Percentiles rank a stretch among this genome's conserved stretches.
phyloP scores from a whole-genome alignment of 1,284 basidiomycete species.

The Apiotrichum sp. region DNA sequence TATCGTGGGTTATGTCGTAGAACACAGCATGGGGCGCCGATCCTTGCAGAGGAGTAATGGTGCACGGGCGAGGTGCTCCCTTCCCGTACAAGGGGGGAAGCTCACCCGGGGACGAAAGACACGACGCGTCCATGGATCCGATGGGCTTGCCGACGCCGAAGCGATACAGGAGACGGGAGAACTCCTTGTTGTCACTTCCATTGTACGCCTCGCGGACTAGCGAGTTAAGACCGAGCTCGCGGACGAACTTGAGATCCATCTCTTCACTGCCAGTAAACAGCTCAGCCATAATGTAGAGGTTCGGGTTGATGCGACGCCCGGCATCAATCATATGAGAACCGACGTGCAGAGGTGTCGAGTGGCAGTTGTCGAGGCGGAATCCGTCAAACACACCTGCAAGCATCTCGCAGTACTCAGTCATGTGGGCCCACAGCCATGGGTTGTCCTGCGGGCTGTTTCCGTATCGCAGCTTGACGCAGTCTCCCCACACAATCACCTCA shows the following conservation, averaged over 20 bases:
- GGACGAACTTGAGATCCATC: constrained; percentile 84
- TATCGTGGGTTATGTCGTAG: constrained; percentile 93
- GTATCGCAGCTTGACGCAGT: constrained; percentile 96
- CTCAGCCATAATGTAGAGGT: constrained; percentile 93
- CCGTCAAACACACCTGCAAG: constrained; percentile 83
- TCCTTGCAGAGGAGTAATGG: constrained; percentile 72
- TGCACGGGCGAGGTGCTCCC: constrained; percentile 64
- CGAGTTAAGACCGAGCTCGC: constrained; percentile 83
- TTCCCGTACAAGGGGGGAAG: constrained; percentile 65
- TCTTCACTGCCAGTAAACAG: constrained; percentile 94
- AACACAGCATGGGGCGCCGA: constrained; percentile 82
- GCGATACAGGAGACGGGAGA: constrained; percentile 74
- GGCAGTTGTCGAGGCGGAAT: constrained; percentile 96
- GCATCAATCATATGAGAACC: constrained; percentile 88
- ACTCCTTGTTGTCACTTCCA: constrained; percentile 77
- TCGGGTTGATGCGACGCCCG: constrained; percentile 77
- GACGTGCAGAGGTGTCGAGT: constrained; percentile 91
- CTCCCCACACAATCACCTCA: constrained; percentile 95
- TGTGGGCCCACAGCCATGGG: constrained; percentile 92
- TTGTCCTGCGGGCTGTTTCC: constrained; percentile 71
- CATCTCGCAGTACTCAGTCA: constrained; percentile 74
- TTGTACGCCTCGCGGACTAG: constrained; percentile 88
- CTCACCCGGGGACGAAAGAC: constrained; percentile 67
- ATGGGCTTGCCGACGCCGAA: constrained; percentile 70
- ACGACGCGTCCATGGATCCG: constrained; percentile 87